Conservation (phyloP, 2,329 filamentous ascomycete species). For the Ilyonectria destructans region DNA sequence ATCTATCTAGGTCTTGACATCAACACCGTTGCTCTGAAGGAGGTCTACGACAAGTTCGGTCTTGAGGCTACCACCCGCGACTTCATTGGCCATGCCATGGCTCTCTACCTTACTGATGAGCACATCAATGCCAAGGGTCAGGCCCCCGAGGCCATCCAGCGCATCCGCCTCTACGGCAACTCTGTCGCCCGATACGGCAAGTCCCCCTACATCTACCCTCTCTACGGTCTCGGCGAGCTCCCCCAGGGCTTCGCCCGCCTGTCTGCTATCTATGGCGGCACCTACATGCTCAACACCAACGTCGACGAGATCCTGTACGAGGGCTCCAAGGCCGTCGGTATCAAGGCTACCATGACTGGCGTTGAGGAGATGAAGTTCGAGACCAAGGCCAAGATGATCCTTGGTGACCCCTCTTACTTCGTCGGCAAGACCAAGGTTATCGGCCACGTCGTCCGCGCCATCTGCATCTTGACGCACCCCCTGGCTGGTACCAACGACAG, state of each 20-base stretch:
- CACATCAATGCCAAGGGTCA: constrained; percentile 83
- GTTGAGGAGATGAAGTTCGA: constrained; percentile 94
- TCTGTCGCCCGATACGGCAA: constrained; percentile 98
- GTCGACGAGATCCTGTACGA: constrained; percentile 93
- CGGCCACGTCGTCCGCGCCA: constrained; percentile 94
- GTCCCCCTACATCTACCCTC: constrained; percentile 98
- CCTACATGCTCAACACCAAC: constrained; percentile 98
- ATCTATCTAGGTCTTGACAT: constrained; percentile 81
- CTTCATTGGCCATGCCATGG: constrained; percentile 99
- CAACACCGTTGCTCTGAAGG: constrained; percentile 88
- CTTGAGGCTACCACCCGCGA: constrained; percentile 92
- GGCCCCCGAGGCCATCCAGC: constrained; percentile 89
- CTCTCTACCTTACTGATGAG: constrained; percentile 91
- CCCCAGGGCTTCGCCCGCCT: constrained; percentile 98
- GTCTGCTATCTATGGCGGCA: constrained; percentile 98
- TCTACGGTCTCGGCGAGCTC: constrained; percentile 97
- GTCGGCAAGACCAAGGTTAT: constrained; percentile 88
- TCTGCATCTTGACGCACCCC: constrained; percentile 97
- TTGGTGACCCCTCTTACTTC: constrained; percentile 98
- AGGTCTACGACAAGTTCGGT: constrained; percentile 98
- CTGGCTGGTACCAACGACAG: constrained; percentile 89
- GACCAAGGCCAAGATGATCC: constrained; percentile 96
- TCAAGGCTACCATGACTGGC: constrained; percentile 97
- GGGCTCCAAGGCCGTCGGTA: constrained; percentile 88
- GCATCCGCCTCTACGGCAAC: constrained; percentile 96